phyloP scores from a whole-genome alignment of 441 rosid species.

The Viola pubescens region DNA sequence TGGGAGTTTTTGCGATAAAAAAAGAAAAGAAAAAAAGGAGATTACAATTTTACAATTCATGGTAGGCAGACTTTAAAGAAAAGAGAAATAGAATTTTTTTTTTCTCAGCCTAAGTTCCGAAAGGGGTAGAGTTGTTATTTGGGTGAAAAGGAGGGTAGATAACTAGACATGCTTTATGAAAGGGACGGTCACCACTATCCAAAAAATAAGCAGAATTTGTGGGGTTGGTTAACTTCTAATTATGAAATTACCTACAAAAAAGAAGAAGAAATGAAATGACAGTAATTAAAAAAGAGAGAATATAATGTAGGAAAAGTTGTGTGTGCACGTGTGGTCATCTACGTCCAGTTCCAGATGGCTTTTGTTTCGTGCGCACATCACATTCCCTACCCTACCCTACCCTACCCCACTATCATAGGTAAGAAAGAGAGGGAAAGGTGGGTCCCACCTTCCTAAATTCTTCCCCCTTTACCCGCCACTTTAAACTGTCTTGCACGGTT shows the following conservation, averaged over 20 bases:
- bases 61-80: too few relatives aligned
- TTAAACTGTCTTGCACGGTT: conserved; percentile 13
- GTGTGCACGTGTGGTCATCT: conserved; percentile 9
- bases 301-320: neutral
- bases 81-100: too few relatives aligned
- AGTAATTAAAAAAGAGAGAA: neutral
- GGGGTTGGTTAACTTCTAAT: neutral
- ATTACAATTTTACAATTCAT: too few relatives aligned
- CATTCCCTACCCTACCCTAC: neutral
- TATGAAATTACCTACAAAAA: neutral
- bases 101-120: neutral
- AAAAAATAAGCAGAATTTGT: neutral
- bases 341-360: neutral
- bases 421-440: neutral
- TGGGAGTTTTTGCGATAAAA: too few relatives aligned
- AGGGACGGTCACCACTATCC: neutral
- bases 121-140: neutral
- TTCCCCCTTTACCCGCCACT: conserved; percentile 12
- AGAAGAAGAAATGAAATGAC: neutral
- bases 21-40: too few relatives aligned
- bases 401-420: neutral
- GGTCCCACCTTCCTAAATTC: conserved; percentile 14
- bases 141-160: neutral
- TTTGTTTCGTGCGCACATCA: neutral
- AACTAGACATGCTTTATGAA: neutral